phyloP scores from a whole-genome alignment of 2,329 filamentous ascomycete genomes.

The Delphinella strobiligena region DNA sequence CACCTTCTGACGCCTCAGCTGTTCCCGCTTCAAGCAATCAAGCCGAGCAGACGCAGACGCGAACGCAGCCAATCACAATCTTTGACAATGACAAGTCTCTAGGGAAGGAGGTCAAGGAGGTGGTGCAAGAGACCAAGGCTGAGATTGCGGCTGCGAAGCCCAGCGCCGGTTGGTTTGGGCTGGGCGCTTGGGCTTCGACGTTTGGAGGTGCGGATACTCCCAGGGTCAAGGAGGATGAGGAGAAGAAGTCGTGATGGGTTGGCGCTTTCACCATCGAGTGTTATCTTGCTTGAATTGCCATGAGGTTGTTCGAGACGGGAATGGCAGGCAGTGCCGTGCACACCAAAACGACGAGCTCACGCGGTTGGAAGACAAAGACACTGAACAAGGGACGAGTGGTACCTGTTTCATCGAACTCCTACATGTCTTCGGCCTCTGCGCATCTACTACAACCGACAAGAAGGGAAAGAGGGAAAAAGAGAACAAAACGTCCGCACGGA shows the following conservation, averaged over 20 bases:
- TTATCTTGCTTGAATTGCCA: too few species aligned
- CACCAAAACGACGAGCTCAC: too few species aligned
- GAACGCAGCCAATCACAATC: constrained; percentile 12
- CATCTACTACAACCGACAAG: not conserved
- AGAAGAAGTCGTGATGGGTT: not conserved
- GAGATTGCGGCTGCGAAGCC: constrained; percentile 3
- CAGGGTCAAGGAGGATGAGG: constrained; percentile 1
- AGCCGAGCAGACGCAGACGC: constrained; percentile 8
- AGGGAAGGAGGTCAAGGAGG: constrained; percentile 4
- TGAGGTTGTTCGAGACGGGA: too few species aligned
- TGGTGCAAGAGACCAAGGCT: constrained; percentile 3
- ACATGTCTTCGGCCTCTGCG: not conserved
- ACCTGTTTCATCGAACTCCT: too few species aligned
- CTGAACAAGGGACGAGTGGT: not conserved
- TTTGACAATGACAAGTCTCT: constrained; percentile 6
- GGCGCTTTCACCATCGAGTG: not conserved
- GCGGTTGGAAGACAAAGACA: too few species aligned
- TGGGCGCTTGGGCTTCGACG: constrained; percentile 5
- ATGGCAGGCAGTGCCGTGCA: too few species aligned
- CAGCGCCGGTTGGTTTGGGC: constrained; percentile 9
- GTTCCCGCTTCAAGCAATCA: not conserved
- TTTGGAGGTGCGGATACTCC: constrained; percentile 8
- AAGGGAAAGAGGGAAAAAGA: not conserved
- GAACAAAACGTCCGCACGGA: not conserved
- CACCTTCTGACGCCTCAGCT: not conserved